Evolutionary conservation across 2,329 filamentous ascomycete genomes (phyloP).

Genomic region (Fusarium sp.): DNA sequence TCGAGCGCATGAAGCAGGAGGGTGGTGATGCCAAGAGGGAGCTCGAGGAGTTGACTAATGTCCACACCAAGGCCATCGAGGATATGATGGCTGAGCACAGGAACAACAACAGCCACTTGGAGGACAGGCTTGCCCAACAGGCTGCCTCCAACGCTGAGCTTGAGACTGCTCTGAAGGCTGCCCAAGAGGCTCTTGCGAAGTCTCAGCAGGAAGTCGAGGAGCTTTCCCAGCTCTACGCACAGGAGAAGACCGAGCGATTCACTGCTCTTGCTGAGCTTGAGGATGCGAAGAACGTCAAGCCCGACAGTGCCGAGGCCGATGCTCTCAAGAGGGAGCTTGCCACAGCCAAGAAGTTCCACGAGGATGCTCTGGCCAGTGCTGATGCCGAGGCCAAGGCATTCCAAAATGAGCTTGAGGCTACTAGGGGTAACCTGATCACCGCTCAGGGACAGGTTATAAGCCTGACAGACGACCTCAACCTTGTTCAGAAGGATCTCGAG

Average conservation of each 20-base stretch:
- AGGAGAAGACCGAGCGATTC: slow-evolving; percentile 70
- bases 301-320: slow-evolving; percentile 66
- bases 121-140: slow-evolving; percentile 53
- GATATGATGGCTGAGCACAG: slow-evolving; percentile 55
- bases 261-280: slow-evolving; percentile 71
- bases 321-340: slow-evolving; percentile 63
- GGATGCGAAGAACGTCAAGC: slow-evolving; percentile 64
- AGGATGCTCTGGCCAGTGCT: slow-evolving; percentile 54
- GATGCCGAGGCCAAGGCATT: slow-evolving; percentile 51
- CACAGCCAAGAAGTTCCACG: slow-evolving; percentile 59
- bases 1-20: slow-evolving; percentile 56
- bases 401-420: slow-evolving; percentile 51
- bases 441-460: slow-evolving; percentile 50
- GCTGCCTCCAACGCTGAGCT: slow-evolving; percentile 51
- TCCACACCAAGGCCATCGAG: slow-evolving; percentile 54
- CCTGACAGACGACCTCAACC: slow-evolving; percentile 57
- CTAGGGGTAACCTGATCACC: slow-evolving; percentile 49
- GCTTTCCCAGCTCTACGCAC: slow-evolving; percentile 64
- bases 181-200: slow-evolving; percentile 58
- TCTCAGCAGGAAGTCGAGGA: slow-evolving; percentile 61
- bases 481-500: slow-evolving; percentile 65
- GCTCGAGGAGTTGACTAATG: slow-evolving; percentile 55
- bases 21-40: slow-evolving; percentile 54
- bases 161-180: slow-evolving; percentile 51
- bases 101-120: slow-evolving; percentile 47